Base-by-base conservation (phyloP, 2,329 filamentous ascomycete genomes). In the Claviceps spartinae region DNA sequence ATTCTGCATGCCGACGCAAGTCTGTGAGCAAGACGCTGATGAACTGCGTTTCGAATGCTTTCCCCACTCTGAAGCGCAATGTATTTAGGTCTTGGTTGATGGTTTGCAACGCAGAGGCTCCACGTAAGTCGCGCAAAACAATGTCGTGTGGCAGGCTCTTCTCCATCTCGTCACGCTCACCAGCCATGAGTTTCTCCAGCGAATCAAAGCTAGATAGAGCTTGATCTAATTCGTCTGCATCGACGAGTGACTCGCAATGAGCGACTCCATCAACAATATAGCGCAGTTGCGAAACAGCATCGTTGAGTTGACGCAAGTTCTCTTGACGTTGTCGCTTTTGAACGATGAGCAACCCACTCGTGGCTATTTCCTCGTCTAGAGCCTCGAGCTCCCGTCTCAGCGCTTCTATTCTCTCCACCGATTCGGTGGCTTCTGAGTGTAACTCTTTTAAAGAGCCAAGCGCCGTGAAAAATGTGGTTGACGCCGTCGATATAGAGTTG, bases 381-480 rank as follows among this genome's bases (percentile, higher is more conserved):
- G 81, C 81, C 54, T 83, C 76, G 0, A 98, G 72, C 62, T 97
- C 91, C 59, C 82, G 79, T 53, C 93, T 78, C 42, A 98, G 66
- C 0, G 78, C 75, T 62, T 89, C 88, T 54, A 98, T 98, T 55
- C 86, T 82, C 8, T 84, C 76, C 2, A 98, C 90, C 2, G 91
- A 97, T 53, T 94, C 87, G 11, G 89, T 85, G 6, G 93, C 90
- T 67, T 98, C 93, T 0, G 85, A 85, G 64, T 98, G 91, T 11
- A 98, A 73, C 63, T 96, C 88, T 58, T 88, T 85, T 37, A 98
- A 72, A 0, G 90, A 95, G 0, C 93, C 91, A 1, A 98, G 73
- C 0, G 93, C 93, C 0, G 89, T 90, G 62, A 98, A 98, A 67
- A 98, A 98, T 0, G 91, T 95, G 0, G 88, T 89, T 0, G 93